Percentiles rank a stretch among this genome's conserved stretches.
Conservation (phyloP, 148 eudicot species). For the Beta vulgaris region DNA sequence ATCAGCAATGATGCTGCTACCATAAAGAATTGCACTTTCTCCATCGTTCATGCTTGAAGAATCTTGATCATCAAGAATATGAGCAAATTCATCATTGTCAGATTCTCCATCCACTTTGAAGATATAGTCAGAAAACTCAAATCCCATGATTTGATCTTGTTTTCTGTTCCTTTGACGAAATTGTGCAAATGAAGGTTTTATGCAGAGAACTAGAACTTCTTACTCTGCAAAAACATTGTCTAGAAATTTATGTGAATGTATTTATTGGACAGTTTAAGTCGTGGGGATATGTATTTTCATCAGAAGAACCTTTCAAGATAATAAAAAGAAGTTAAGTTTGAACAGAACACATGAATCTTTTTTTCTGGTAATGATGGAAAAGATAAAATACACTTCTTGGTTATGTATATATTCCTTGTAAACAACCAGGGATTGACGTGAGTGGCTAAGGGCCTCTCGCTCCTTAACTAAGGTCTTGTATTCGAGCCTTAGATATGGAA, state of each 20-base stretch:
- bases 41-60: constrained; percentile 9
- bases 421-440: too few species aligned
- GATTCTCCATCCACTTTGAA: constrained; percentile 24
- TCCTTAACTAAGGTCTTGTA: too few species aligned
- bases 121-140: background rate
- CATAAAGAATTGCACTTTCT: constrained; percentile 4
- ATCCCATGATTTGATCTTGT: background rate
- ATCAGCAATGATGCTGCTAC: constrained; percentile 1
- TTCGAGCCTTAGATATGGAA: too few species aligned
- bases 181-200: too few species aligned
- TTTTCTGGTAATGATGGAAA: too few species aligned
- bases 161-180: too few species aligned
- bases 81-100: constrained; percentile 18
- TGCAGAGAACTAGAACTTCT: background rate
- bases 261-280: background rate
- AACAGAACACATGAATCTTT: too few species aligned
- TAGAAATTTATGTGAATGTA: background rate
- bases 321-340: too few species aligned
- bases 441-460: too few species aligned
- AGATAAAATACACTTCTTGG: background rate
- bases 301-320: constrained; percentile 18
- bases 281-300: background rate
- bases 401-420: too few species aligned
- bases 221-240: constrained; percentile 4
- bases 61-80: background rate